Base-by-base conservation (phyloP, 345 rosid species). In the Gossypium sturtianum region DNA sequence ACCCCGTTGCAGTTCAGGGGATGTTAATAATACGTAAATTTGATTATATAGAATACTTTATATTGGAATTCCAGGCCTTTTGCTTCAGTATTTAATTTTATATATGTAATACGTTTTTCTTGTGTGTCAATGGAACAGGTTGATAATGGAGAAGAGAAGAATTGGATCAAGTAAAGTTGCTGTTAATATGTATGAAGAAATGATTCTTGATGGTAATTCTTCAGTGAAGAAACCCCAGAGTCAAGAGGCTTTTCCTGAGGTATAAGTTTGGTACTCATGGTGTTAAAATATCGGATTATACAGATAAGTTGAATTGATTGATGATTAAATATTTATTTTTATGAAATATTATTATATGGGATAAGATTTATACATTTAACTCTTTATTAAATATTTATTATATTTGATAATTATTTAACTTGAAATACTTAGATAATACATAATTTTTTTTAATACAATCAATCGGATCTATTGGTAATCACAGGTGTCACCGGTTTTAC, bases 161-260 rank as follows among this genome's bases (percentile, higher is more conserved):
- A 75, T 49, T 20, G 92, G 91, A 73, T 68, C 94, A n/a, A 97
- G 90, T 23, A 90, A 83, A 82, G 91, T 88, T 54, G 82, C 91
- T 70, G 76, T 85, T 74, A 80, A 70, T 78, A 75, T 66, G 76
- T 82, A 77, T 19, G 90, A 92, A 72, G 88, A 85, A 70, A 86
- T 62, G 79, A 75, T 85, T 84, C 76, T 71, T 70, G 82, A 82
- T 54, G 82, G 67, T 60, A 72, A 70, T 73, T 74, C 87, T 69
- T 80, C 83, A 41, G 9, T 63, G 41, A 69, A 79, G 75, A 82
- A 69, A 22, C 12, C 87, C 80, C 90, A 80, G 52, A 22, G 23
- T 57, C 34, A 57, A 15, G 59, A 75, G 23, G 88, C 83, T 73
- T 77, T 67, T 8, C 78, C 86, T 19, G 80, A 87, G 93, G 97